Evolutionary conservation across 345 rosid genomes (phyloP).

Genomic region (Brassica cretica): DNA sequence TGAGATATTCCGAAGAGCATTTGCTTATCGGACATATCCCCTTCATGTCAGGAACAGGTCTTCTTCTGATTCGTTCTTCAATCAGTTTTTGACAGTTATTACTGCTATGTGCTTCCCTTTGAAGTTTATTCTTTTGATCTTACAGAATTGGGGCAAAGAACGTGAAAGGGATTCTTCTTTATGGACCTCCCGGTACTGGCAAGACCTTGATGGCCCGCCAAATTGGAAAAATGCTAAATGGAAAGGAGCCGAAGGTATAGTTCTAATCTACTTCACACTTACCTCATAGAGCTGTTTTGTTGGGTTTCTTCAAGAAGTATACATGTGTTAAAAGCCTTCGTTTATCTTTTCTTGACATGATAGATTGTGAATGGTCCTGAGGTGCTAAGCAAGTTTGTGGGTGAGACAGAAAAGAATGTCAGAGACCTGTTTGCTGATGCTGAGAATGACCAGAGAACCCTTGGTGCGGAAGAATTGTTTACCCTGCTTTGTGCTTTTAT

Average conservation of each 20-base stretch:
- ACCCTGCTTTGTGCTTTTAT: slow-evolving; percentile 1
- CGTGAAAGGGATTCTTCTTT: slow-evolving; percentile 94
- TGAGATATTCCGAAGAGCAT: slow-evolving; percentile 97
- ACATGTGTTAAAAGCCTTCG: background rate
- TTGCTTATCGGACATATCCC: slow-evolving; percentile 96
- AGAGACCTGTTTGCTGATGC: slow-evolving; percentile 98
- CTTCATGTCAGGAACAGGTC: slow-evolving; percentile 90
- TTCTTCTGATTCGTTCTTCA: slow-evolving; percentile 15
- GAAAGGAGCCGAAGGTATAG: slow-evolving; percentile 94
- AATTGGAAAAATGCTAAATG: slow-evolving; percentile 97
- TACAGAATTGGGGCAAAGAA: slow-evolving; percentile 93
- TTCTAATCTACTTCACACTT: slow-evolving; percentile 8
- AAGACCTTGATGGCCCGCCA: slow-evolving; percentile 99
- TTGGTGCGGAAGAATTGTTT: slow-evolving; percentile 51
- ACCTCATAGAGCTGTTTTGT: background rate
- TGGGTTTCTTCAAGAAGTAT: background rate
- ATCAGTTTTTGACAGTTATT: background rate
- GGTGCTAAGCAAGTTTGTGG: slow-evolving; percentile 96
- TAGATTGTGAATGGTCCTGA: slow-evolving; percentile 98
- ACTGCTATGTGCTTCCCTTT: background rate
- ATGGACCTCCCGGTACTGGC: slow-evolving; percentile 99
- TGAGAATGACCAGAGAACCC: slow-evolving; percentile 84
- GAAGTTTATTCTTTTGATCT: slow-evolving; percentile 35
- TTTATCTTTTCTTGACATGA: slow-evolving; percentile 23
- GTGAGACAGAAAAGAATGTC: slow-evolving; percentile 97